A percentile compares a stretch with the other conserved stretches of the same genome.
Conservation (phyloP, 2,329 filamentous ascomycete species). For the Thermochaetoides dissita region DNA sequence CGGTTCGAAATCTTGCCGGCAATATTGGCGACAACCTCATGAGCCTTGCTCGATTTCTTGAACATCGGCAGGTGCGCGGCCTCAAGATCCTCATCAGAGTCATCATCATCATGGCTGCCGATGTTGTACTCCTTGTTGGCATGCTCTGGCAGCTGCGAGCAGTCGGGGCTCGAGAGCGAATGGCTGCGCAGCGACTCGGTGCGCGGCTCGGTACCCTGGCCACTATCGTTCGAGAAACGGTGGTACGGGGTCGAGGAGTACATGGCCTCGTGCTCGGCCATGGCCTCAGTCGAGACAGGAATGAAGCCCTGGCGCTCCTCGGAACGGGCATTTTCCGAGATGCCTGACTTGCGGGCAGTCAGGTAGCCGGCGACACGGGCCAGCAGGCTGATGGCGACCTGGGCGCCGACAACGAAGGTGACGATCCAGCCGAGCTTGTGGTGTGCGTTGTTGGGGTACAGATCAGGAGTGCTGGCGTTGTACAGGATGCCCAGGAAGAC, state of each 20-base stretch:
- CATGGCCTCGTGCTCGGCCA: constrained; percentile 35
- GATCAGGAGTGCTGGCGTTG: constrained; percentile 66
- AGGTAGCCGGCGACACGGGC: constrained; percentile 42
- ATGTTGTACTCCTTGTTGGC: constrained; percentile 32
- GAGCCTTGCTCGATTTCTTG: constrained; percentile 34
- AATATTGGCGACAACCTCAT: constrained; percentile 39
- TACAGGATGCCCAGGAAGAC: constrained; percentile 56
- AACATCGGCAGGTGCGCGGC: constrained; percentile 21
- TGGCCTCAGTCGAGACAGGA: constrained; percentile 42
- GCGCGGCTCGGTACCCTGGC: constrained; percentile 58
- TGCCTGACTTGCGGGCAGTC: constrained; percentile 8
- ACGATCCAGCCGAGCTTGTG: constrained; percentile 77
- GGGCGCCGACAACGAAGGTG: constrained; percentile 56
- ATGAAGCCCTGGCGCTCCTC: constrained; percentile 46
- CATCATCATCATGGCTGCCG: constrained; percentile 26
- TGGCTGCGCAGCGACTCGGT: constrained; percentile 53
- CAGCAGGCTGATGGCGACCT: constrained; percentile 55
- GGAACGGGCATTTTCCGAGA: constrained; percentile 3
- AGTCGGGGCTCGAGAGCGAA: constrained; percentile 47
- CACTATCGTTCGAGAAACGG: constrained; percentile 56
- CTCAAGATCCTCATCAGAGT: constrained; percentile 32
- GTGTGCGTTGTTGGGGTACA: constrained; percentile 81
- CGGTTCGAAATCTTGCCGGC: constrained; percentile 40
- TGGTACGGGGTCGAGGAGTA: constrained; percentile 25
- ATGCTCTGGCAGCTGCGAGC: constrained; percentile 26